phyloP scores from a whole-genome alignment of 371 early-diverging fungal species.

The Chytridium lagenaria region DNA sequence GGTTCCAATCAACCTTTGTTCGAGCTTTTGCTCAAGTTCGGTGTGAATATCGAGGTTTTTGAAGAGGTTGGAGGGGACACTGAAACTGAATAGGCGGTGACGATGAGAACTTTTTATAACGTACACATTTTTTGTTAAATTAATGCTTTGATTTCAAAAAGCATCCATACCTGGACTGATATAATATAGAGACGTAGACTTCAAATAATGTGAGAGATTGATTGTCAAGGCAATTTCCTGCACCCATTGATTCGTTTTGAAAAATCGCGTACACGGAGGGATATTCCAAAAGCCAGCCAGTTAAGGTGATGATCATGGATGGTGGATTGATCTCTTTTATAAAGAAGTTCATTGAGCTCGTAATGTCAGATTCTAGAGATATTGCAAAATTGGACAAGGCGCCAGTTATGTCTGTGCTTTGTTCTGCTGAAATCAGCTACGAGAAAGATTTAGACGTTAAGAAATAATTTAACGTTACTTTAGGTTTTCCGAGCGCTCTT shows the following conservation, averaged over 20 bases:
- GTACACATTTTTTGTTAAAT: neutral
- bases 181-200: neutral
- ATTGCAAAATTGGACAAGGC: too few relatives aligned
- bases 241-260: neutral
- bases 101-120: neutral
- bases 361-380: too few relatives aligned
- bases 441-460: too few relatives aligned
- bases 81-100: neutral
- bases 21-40: neutral
- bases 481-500: neutral
- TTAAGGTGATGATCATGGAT: neutral
- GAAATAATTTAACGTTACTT: too few relatives aligned
- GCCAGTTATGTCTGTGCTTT: too few relatives aligned
- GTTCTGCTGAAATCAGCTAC: too few relatives aligned
- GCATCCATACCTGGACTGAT: neutral
- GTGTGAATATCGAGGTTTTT: neutral
- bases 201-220: neutral
- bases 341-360: neutral
- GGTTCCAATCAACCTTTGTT: neutral
- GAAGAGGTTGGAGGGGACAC: neutral
- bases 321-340: neutral
- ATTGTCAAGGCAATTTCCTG: neutral
- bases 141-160: neutral
- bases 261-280: neutral
- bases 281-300: slow-evolving; percentile 8